Evolutionary conservation across 371 early-diverging fungal species (phyloP), one percentile per base, ranked within the genome.

Genomic region (Fennellomyces sp.): DNA sequence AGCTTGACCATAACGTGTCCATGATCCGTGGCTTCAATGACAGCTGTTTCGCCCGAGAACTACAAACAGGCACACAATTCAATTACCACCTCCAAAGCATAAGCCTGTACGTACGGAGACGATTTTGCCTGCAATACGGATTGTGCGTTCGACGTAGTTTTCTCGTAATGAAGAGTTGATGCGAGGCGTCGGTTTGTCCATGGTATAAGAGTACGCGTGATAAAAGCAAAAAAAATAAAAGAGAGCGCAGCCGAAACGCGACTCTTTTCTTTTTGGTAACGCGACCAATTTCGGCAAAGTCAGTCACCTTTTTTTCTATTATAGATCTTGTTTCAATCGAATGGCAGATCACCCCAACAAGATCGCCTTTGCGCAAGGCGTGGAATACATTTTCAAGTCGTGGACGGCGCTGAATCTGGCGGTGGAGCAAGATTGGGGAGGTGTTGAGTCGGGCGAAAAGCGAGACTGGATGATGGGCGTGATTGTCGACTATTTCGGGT

Each of bases 381-480:
- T 83, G 6, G 45, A 65, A 2, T 76, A 80, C 52, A 58, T 88
- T 23, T 75, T 89, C 47, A 70, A 81, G 29, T 78, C 83, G 27
- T 93, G 93, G 93, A 88, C 88, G 3, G 92, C 93, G 10, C 71
- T 93, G 42, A 86, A 80, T 55, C 65, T 92, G 21, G 93, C 93
- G 0, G 90, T 93, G 2, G 86, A 90, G 41, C 85, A 88, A 55
- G 88, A 85, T 35, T 93, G 92, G 92, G 92, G 93, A 59, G 93
- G 92, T 39, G 79, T 75, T 29, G 87, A 89, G 27, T 87, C 90
- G 4, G 73, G 54, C 8, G 90, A 81, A n/a, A 93, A 93, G 71
- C 78, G 87, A 52, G 88, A 85, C n/a, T 87, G 89, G 87, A 77
- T 93, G 68, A 78, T 89, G 7, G 86, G 86, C 56, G 76, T 83